A percentile compares a stretch with the other conserved stretches of the same genome.
phyloP scores from a whole-genome alignment of 257 asterid genomes.

The Apocynum venetum region DNA sequence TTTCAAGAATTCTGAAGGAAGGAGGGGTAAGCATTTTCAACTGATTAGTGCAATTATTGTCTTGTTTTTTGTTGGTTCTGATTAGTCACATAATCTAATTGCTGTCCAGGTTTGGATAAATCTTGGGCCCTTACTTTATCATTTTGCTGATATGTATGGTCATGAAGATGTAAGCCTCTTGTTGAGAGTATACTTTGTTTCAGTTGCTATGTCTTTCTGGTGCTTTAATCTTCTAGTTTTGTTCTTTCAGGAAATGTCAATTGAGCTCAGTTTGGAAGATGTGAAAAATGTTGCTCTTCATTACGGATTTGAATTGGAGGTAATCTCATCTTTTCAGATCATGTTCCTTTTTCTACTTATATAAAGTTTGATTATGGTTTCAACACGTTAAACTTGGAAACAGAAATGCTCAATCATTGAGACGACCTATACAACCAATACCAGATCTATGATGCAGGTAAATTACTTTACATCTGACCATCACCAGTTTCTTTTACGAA shows the following conservation, averaged over 20 bases:
- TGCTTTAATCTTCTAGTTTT: constrained; percentile 7
- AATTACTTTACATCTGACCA: neutral
- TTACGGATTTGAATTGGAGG: constrained; percentile 85
- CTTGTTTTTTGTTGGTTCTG: neutral
- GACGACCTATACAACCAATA: constrained; percentile 2
- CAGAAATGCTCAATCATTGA: constrained; percentile 3
- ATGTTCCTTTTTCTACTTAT: neutral
- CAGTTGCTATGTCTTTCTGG: constrained; percentile 15
- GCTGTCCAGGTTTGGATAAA: constrained; percentile 88
- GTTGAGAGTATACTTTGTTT: neutral
- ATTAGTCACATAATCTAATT: constrained; percentile 14
- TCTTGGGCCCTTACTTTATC: constrained; percentile 93
- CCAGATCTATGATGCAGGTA: constrained; percentile 9
- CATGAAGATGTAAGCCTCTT: constrained; percentile 71
- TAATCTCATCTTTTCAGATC: constrained; percentile 20
- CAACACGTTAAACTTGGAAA: neutral
- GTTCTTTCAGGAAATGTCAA: constrained; percentile 75
- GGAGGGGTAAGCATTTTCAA: constrained; percentile 70
- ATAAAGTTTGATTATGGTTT: neutral
- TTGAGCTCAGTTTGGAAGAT: constrained; percentile 95
- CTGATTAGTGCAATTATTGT: constrained; percentile 13
- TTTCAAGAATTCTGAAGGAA: constrained; percentile 81
- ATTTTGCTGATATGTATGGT: constrained; percentile 77
- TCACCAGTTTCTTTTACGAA: neutral
- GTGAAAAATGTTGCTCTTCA: constrained; percentile 78